Base-by-base conservation (phyloP, 2,329 filamentous ascomycete species). In the Colletotrichum endophyticum region DNA sequence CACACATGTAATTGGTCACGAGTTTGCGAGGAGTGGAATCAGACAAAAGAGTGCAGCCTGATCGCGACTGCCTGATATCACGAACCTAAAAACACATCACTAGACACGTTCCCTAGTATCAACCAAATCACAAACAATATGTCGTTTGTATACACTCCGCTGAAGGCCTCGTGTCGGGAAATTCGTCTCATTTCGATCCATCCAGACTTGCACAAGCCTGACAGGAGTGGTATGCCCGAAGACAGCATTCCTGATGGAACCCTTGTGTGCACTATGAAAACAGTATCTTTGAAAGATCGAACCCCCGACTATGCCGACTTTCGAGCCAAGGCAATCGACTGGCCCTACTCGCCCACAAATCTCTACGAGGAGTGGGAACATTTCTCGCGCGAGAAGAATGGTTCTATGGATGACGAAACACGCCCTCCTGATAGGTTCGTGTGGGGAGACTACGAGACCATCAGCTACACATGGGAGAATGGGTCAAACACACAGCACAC, bases 221-320 rank as follows among this genome's bases (percentile, higher is more conserved):
- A 44, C 19, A 9, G 8, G 2, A 0, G 3, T 1, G 6, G 11
- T n/a, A 6, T 6, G 39, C 39, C 5, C 6, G 8, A 0, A n/a
- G 16, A 9, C 19, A 44, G 39, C 3, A 22, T 49, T 22, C n/a
- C 44, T 5, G 44, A 22, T 8, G n/a, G n/a, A n/a, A 49, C 11
- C 11, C 25, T 59, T 5, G 1, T 8, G 4, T 59, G 56, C 27
- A 19, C 16, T 0, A 59, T 59, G 56, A 2, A 19, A 15, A 59
- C 56, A 3, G 56, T 28, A 1, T 59, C 56, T 6, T 5, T 59
- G 13, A 4, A 59, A 4, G 25, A 59, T 13, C 16, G 22, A 25
- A 59, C 56, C 7, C 3, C 27, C 1, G 56, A 11, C 2, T 59
- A 59, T 28, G 25, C 2, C 22, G 13, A 2, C 22, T 59, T 59